A percentile compares a stretch with the other conserved stretches of the same genome.
Evolutionary conservation across 352 stramenopile genomes (phyloP).

Genomic region (Globisporangium iwayamae): DNA sequence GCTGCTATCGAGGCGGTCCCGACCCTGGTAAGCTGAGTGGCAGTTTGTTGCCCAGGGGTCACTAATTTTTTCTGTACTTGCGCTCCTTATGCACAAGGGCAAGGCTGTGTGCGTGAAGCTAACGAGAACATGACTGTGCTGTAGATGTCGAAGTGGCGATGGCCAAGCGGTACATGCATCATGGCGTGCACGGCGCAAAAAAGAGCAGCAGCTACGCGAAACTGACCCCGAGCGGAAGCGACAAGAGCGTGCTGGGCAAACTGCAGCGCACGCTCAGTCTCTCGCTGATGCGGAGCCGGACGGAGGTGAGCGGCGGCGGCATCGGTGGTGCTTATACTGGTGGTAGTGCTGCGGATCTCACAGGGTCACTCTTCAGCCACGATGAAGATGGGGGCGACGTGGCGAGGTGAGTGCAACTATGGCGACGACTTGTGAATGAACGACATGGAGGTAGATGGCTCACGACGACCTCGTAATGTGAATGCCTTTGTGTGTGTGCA

Average conservation of each 20-base stretch:
- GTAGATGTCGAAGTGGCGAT: slow-evolving; percentile 19
- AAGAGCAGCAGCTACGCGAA: slow-evolving; percentile 6
- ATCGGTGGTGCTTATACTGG: neutral
- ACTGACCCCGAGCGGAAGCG: slow-evolving; percentile 6
- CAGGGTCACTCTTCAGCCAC: neutral
- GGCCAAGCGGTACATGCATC: neutral
- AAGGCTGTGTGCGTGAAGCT: neutral
- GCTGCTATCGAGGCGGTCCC: slow-evolving; percentile 38
- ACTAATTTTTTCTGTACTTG: neutral
- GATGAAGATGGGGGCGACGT: slow-evolving; percentile 11
- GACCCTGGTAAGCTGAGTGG: slow-evolving; percentile 14
- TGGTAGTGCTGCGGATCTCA: neutral
- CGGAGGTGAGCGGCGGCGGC: slow-evolving; percentile 5
- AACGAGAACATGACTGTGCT: neutral
- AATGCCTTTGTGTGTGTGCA: slow-evolving; percentile 9
- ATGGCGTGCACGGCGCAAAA: slow-evolving; percentile 11
- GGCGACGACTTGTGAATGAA: neutral
- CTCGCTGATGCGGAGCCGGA: slow-evolving; percentile 21
- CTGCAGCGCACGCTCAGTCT: slow-evolving; percentile 52
- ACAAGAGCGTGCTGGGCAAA: slow-evolving; percentile 42
- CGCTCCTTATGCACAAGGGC: neutral
- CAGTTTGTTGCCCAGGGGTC: neutral
- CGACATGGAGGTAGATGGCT: neutral
- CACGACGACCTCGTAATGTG: neutral
- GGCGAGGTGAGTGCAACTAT: slow-evolving; percentile 11